phyloP scores from a whole-genome alignment of 768 basidiomycete genomes.

The Rubroboletus satanas region DNA sequence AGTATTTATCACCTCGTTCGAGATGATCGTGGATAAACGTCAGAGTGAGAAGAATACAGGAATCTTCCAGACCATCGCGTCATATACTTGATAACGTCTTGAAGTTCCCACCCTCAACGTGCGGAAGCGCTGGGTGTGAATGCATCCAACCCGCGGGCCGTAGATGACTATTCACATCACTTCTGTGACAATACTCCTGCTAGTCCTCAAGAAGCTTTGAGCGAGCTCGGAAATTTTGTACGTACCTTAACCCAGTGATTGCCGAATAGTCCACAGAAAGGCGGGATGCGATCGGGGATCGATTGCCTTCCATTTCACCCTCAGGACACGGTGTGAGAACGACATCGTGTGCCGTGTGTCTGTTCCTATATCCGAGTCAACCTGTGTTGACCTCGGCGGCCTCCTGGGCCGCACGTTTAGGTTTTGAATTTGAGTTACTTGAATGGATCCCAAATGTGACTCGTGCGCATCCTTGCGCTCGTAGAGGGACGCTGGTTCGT shows the following conservation, averaged over 20 bases:
- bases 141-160: too few species aligned
- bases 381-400: neutral
- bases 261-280: neutral
- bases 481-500: neutral
- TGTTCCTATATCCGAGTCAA: neutral
- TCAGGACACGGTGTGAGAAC: neutral
- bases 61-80: neutral
- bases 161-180: too few species aligned
- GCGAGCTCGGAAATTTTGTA: neutral
- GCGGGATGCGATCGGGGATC: too few species aligned
- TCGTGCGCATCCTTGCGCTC: neutral
- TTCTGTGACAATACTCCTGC: too few species aligned
- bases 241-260: neutral
- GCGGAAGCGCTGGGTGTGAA: too few species aligned
- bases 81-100: neutral
- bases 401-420: too few species aligned
- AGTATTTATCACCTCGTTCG: too few species aligned
- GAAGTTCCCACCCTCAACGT: neutral
- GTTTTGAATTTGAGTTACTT: neutral
- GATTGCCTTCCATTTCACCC: neutral
- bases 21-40: neutral
- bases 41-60: neutral
- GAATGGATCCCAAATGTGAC: neutral
- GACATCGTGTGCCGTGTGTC: constrained; percentile 24
- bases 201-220: neutral